Conservation (phyloP, 768 basidiomycete genomes). For the Suillus subalutaceus region DNA sequence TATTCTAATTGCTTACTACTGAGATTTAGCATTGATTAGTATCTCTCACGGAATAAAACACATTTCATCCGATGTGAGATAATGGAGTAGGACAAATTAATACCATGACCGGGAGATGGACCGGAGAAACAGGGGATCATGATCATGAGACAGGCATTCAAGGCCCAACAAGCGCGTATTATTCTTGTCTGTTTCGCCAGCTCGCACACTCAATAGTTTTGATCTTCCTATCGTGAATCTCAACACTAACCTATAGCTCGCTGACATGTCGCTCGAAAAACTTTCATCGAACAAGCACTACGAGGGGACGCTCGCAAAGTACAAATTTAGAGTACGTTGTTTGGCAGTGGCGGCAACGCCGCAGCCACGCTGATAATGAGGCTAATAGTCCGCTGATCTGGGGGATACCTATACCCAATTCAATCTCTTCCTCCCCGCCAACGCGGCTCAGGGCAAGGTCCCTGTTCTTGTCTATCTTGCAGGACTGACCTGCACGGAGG, state of each 20-base stretch:
- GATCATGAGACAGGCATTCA: background rate
- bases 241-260: constrained; percentile 19
- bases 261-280: constrained; percentile 52
- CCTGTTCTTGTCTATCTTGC: constrained; percentile 86
- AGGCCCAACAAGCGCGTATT: background rate
- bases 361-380: background rate
- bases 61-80: background rate
- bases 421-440: constrained; percentile 86
- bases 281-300: constrained; percentile 79
- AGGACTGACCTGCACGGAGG: constrained; percentile 89
- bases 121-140: constrained; percentile 3
- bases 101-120: constrained; percentile 4
- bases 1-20: constrained; percentile 4
- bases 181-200: constrained; percentile 5
- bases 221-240: constrained; percentile 5
- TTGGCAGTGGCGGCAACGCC: background rate
- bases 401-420: constrained; percentile 75
- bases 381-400: constrained; percentile 62
- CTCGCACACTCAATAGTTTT: background rate
- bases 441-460: constrained; percentile 56
- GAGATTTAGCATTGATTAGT: background rate
- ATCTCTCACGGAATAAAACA: constrained; percentile 1
- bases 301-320: constrained; percentile 82
- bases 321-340: constrained; percentile 72
- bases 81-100: background rate